These are phyloP conservation scores for Ustanciosporium gigantosporum DNA, from an alignment of 1,284 basidiomycete species.

Conservation along the genomic window DNA sequence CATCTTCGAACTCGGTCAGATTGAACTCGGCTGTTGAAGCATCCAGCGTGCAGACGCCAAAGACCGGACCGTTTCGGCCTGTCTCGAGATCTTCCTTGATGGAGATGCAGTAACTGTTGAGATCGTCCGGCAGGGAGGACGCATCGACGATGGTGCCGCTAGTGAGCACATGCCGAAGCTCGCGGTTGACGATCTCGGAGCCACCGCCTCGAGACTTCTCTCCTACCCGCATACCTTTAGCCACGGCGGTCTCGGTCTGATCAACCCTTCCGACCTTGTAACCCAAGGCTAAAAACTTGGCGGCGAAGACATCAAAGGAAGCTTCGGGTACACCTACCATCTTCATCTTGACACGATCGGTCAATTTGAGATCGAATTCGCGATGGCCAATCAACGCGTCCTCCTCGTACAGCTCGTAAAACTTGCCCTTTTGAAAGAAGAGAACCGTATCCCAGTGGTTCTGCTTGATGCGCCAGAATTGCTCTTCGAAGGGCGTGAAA, in stretches of 20 bases:
- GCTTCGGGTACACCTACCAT: slow-evolving; percentile 92
- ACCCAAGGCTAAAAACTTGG: slow-evolving; percentile 68
- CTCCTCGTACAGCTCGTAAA: slow-evolving; percentile 60
- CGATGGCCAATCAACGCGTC: slow-evolving; percentile 61
- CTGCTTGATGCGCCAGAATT: slow-evolving; percentile 60
- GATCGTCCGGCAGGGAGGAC: slow-evolving; percentile 84
- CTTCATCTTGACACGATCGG: slow-evolving; percentile 93
- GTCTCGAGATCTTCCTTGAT: slow-evolving; percentile 68
- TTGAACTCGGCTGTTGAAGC: slow-evolving; percentile 96
- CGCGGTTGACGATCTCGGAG: slow-evolving; percentile 67
- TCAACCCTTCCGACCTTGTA: slow-evolving; percentile 96
- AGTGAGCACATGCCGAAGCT: slow-evolving; percentile 92
- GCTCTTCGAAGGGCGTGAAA: slow-evolving; percentile 92
- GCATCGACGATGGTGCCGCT: slow-evolving; percentile 94
- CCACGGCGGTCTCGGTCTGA: slow-evolving; percentile 87
- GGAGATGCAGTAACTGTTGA: slow-evolving; percentile 91
- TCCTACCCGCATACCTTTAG: slow-evolving; percentile 67
- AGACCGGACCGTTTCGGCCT: slow-evolving; percentile 62
- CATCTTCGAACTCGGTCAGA: slow-evolving; percentile 85
- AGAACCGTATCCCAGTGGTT: slow-evolving; percentile 69
- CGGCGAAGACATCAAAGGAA: slow-evolving; percentile 72
- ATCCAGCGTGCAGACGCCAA: slow-evolving; percentile 93
- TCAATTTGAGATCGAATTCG: slow-evolving; percentile 66
- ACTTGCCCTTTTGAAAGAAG: slow-evolving; percentile 91
- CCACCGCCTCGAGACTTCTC: slow-evolving; percentile 63